phyloP scores from a whole-genome alignment of 768 basidiomycete species.

The Rhodocollybia butyracea region DNA sequence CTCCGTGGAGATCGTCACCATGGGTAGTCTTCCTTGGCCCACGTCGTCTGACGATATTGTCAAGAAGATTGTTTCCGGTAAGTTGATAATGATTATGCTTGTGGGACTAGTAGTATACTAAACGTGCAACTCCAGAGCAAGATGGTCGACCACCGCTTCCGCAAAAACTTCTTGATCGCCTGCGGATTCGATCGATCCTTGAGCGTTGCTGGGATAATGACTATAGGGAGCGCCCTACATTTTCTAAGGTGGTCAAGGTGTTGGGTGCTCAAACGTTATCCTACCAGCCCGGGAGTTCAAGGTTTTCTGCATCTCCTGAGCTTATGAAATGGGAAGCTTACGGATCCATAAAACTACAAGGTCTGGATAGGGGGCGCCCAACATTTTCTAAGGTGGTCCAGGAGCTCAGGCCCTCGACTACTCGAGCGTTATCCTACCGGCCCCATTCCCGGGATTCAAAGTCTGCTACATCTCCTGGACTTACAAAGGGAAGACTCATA shows the following conservation, averaged over 20 bases:
- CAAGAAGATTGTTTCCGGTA: slow-evolving; percentile 24
- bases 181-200: slow-evolving; percentile 1
- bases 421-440: too few species aligned
- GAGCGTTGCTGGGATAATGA: slow-evolving; percentile 1
- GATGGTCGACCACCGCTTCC: slow-evolving; percentile 1
- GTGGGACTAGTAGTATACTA: not conserved
- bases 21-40: slow-evolving; percentile 35
- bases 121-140: not conserved
- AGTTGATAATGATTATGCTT: not conserved
- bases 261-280: too few species aligned
- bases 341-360: too few species aligned
- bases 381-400: too few species aligned
- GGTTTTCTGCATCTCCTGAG: too few species aligned
- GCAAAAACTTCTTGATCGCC: not conserved
- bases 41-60: slow-evolving; percentile 25
- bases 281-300: too few species aligned
- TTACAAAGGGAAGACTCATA: too few species aligned
- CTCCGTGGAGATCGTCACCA: slow-evolving; percentile 36
- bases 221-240: not conserved
- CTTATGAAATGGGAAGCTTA: too few species aligned
- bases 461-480: too few species aligned
- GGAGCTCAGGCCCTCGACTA: too few species aligned
- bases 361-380: too few species aligned
- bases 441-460: too few species aligned
- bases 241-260: not conserved